These are phyloP conservation scores for Tetrapisispora arboricola DNA, from an alignment of 805 yeast genomes.

Conservation along the genomic window DNA sequence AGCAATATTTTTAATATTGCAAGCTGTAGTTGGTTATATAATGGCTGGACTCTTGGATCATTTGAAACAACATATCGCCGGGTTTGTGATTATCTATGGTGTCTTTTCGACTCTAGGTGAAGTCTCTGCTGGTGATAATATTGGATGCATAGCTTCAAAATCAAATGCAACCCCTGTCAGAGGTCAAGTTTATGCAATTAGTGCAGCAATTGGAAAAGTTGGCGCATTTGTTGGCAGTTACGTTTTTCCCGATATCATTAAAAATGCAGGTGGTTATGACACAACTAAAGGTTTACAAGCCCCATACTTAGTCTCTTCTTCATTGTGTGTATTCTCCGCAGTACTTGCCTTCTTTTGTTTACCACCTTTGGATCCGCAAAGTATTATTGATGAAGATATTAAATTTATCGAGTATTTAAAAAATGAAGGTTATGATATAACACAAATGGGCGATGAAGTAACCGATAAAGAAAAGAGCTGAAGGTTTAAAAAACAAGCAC, in stretches of 20 bases:
- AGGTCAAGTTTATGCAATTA: slow-evolving; percentile 84
- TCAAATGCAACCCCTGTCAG: slow-evolving; percentile 79
- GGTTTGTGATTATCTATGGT: slow-evolving; percentile 79
- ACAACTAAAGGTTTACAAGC: slow-evolving; percentile 36
- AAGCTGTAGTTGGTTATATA: slow-evolving; percentile 70
- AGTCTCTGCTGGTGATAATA: slow-evolving; percentile 89
- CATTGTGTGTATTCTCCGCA: slow-evolving; percentile 66
- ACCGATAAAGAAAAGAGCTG: background rate
- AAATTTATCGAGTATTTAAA: slow-evolving; percentile 58
- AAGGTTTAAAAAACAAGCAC: too few species aligned
- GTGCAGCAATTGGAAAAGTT: slow-evolving; percentile 84
- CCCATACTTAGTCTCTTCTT: slow-evolving; percentile 75
- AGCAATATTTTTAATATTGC: slow-evolving; percentile 54
- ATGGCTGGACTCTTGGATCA: slow-evolving; percentile 63
- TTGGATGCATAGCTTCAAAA: slow-evolving; percentile 80
- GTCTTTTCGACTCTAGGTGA: slow-evolving; percentile 82
- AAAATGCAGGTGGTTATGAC: slow-evolving; percentile 38
- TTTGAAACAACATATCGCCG: slow-evolving; percentile 56
- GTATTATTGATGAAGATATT: slow-evolving; percentile 68
- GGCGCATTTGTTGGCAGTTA: slow-evolving; percentile 91
- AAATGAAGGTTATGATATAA: slow-evolving; percentile 11
- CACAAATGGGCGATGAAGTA: background rate
- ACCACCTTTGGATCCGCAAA: slow-evolving; percentile 77
- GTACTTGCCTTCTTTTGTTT: slow-evolving; percentile 55
- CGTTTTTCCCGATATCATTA: slow-evolving; percentile 73